Conservation (phyloP, 2,329 filamentous ascomycete species). For the Penicillium sp. region DNA sequence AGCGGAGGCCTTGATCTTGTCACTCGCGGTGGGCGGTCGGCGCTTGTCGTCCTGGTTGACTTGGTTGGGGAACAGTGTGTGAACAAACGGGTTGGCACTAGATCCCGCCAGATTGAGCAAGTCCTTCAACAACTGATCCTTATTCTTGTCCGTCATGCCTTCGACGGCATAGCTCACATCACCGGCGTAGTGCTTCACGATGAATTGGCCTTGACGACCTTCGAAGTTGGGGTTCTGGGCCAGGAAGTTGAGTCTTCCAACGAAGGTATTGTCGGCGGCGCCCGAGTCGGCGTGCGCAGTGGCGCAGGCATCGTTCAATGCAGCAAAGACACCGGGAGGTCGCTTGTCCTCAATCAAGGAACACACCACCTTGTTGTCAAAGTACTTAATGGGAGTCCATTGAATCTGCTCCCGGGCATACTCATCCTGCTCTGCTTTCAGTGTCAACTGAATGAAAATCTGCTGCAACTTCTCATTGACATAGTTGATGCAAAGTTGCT, state of each 20-base stretch:
- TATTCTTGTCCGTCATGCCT: conserved; percentile 99
- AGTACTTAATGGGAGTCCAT: conserved; percentile 99
- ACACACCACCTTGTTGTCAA: conserved; percentile 98
- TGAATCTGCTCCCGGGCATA: conserved; percentile 94
- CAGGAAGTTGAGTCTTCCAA: conserved; percentile 85
- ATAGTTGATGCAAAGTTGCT: conserved; percentile 99
- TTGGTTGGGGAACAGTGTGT: conserved; percentile 82
- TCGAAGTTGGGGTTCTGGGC: conserved; percentile 82
- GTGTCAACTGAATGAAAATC: conserved; percentile 95
- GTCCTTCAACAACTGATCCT: conserved; percentile 93
- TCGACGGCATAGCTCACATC: conserved; percentile 92
- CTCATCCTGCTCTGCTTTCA: conserved; percentile 96
- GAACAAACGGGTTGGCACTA: conserved; percentile 79
- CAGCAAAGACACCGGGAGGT: conserved; percentile 88
- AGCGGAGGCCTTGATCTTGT: conserved; percentile 90
- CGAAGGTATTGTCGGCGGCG: conserved; percentile 92
- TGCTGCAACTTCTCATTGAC: conserved; percentile 99
- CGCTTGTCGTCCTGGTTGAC: conserved; percentile 95
- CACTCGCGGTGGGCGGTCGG: conserved; percentile 86
- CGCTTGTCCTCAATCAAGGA: conserved; percentile 89
- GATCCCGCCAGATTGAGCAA: conserved; percentile 77
- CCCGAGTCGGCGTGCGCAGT: conserved; percentile 95
- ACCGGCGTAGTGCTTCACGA: conserved; percentile 97
- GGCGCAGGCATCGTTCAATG: conserved; percentile 94
- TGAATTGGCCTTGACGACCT: conserved; percentile 88